Evolutionary conservation across 2,329 filamentous ascomycete species (phyloP).

Genomic region (Diplodia seriata): DNA sequence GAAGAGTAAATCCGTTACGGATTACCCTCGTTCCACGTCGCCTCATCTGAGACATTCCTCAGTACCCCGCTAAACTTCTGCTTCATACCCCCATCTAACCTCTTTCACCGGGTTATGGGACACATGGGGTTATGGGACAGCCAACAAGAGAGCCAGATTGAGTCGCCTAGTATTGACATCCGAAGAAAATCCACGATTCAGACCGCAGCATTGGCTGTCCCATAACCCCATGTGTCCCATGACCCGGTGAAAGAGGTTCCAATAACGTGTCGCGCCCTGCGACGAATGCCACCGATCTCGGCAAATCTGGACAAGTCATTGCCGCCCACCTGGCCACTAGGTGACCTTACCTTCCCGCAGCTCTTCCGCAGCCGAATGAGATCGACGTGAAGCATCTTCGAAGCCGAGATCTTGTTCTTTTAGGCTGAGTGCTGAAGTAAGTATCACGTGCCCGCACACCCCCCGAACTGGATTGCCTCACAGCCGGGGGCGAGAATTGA

Average conservation of each 20-base stretch:
- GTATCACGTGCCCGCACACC: not conserved
- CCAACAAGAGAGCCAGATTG: no score
- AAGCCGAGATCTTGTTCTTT: constrained; percentile 1
- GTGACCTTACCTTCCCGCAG: not conserved
- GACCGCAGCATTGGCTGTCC: no score
- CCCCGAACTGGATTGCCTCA: no score
- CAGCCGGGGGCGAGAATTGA: no score
- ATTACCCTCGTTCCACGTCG: constrained; percentile 11
- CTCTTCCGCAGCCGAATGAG: not conserved
- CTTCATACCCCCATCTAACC: not conserved
- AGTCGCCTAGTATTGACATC: no score
- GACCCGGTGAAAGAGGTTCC: not conserved
- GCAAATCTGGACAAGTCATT: constrained; percentile 2
- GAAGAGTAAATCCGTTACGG: not conserved
- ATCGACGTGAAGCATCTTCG: not conserved
- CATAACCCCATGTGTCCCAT: no score
- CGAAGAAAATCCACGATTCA: no score
- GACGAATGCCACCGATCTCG: constrained; percentile 1
- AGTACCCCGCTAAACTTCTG: not conserved
- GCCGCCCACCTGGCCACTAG: not conserved
- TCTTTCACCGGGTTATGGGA: no score
- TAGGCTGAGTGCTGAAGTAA: not conserved
- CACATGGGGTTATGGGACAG: no score
- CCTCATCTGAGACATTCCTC: not conserved
- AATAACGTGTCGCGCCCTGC: not conserved